These are phyloP conservation scores for Colletotrichum musae DNA, from an alignment of 2,329 filamentous ascomycete genomes.

Conservation along the genomic window DNA sequence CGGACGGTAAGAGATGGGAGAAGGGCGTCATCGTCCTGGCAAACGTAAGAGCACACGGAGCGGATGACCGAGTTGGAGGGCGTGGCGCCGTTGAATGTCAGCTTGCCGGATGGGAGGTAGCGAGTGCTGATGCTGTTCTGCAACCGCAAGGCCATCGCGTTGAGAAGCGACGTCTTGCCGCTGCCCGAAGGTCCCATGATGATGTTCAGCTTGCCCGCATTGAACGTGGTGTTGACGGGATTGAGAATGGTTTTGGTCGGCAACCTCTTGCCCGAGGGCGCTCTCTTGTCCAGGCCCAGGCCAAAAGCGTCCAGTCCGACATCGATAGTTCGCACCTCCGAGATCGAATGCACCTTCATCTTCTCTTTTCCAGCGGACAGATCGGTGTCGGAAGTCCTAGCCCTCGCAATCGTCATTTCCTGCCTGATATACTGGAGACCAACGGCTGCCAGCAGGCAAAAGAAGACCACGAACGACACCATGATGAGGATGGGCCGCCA, in stretches of 20 bases:
- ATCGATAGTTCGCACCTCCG: slow-evolving; percentile 72
- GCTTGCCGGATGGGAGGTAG: slow-evolving; percentile 73
- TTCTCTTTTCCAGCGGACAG: slow-evolving; percentile 80
- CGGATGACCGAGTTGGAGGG: slow-evolving; percentile 79
- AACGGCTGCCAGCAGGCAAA: slow-evolving; percentile 72
- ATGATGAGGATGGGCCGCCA: slow-evolving; percentile 75
- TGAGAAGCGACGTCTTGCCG: slow-evolving; percentile 82
- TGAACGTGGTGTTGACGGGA: slow-evolving; percentile 76
- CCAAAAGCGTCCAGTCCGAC: slow-evolving; percentile 76
- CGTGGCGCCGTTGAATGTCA: slow-evolving; percentile 78
- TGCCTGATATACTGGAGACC: slow-evolving; percentile 75
- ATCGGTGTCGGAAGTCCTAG: slow-evolving; percentile 71
- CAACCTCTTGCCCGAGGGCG: slow-evolving; percentile 64
- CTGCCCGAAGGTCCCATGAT: slow-evolving; percentile 87
- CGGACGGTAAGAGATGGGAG: slow-evolving; percentile 82
- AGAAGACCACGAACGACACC: slow-evolving; percentile 73
- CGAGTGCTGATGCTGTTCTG: slow-evolving; percentile 72
- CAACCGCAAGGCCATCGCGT: slow-evolving; percentile 79
- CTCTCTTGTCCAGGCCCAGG: slow-evolving; percentile 75
- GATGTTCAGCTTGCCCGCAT: slow-evolving; percentile 78
- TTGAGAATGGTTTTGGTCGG: slow-evolving; percentile 74
- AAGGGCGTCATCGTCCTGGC: slow-evolving; percentile 83
- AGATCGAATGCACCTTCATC: slow-evolving; percentile 67
- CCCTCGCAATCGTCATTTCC: slow-evolving; percentile 78
- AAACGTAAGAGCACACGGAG: slow-evolving; percentile 82